Evolutionary conservation across 495 filamentous ascomycete genomes (phyloP).

Genomic region (Xylaria flabelliformis): DNA sequence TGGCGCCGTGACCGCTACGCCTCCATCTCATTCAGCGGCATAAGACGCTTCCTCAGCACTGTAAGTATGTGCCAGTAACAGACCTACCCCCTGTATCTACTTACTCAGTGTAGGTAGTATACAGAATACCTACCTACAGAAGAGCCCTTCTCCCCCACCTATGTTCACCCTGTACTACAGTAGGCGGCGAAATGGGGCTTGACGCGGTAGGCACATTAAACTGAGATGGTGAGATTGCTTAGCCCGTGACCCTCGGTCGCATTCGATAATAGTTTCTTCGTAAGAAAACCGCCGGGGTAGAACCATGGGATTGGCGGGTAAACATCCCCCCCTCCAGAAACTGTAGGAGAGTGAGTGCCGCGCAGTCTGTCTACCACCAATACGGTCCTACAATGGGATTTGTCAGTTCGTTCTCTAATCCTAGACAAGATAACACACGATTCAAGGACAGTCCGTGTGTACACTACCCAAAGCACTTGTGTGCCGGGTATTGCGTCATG

Average conservation of each 20-base stretch:
- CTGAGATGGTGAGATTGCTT: neutral
- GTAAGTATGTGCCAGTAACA: too few relatives aligned
- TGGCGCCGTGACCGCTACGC: neutral
- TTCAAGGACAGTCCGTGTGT: neutral
- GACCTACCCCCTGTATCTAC: too few relatives aligned
- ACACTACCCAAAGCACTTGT: neutral
- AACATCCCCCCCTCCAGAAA: neutral
- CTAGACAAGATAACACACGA: slow-evolving; percentile 14
- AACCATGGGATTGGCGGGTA: slow-evolving; percentile 17
- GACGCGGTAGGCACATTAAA: too few relatives aligned
- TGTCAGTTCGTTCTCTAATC: slow-evolving; percentile 16
- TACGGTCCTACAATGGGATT: slow-evolving; percentile 4
- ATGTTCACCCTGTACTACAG: slow-evolving; percentile 8
- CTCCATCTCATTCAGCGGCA: slow-evolving; percentile 12
- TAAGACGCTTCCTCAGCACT: neutral
- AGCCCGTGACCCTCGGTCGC: slow-evolving; percentile 17
- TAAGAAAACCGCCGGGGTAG: neutral
- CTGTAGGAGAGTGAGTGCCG: neutral
- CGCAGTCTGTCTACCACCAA: neutral
- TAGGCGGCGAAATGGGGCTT: too few relatives aligned
- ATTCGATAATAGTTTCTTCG: neutral
- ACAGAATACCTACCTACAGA: neutral
- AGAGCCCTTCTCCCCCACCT: neutral
- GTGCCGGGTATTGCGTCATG: slow-evolving; percentile 25
- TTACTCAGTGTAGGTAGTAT: neutral